These are phyloP conservation scores for Fonsecaea pedrosoi DNA, from an alignment of 2,329 filamentous ascomycete species.

Conservation along the genomic window DNA sequence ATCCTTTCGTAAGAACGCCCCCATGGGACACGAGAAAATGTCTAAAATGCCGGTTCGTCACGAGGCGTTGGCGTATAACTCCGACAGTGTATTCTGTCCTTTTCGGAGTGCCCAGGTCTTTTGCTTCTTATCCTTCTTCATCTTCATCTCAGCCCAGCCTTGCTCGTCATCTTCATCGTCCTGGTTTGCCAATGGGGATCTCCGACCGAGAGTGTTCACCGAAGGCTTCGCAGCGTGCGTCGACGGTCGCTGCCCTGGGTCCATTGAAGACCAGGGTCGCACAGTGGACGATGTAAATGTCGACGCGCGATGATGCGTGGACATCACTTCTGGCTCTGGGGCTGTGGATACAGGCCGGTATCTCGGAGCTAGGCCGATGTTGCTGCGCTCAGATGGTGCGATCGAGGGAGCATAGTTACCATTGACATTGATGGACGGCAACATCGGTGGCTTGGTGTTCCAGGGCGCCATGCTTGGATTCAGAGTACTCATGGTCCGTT, in stretches of 20 bases:
- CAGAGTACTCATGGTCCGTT: conserved; percentile 84
- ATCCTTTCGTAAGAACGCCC: conserved; percentile 22
- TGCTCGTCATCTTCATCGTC: conserved; percentile 59
- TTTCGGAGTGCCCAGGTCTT: conserved; percentile 55
- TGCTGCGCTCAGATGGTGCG: conserved; percentile 93
- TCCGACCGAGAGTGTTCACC: conserved; percentile 40
- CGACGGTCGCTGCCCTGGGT: conserved; percentile 37
- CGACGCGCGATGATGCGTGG: conserved; percentile 41
- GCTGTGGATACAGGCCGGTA: conserved; percentile 86
- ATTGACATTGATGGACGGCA: conserved; percentile 39
- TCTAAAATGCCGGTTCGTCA: conserved; percentile 7
- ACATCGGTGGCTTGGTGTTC: conserved; percentile 47
- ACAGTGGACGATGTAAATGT: conserved; percentile 45
- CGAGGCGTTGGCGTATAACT: conserved; percentile 37
- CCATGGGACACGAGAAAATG: background rate
- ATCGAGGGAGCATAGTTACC: conserved; percentile 82
- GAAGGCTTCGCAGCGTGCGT: conserved; percentile 41
- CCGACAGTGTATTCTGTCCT: conserved; percentile 38
- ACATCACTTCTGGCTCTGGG: conserved; percentile 32
- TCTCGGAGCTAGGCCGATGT: conserved; percentile 83
- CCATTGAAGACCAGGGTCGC: conserved; percentile 47
- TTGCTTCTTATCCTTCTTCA: conserved; percentile 58
- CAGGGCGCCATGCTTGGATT: conserved; percentile 63
- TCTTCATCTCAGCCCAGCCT: conserved; percentile 60
- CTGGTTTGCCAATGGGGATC: conserved; percentile 36